These are phyloP conservation scores for Fistulinella prunicolor DNA, from an alignment of 768 basidiomycete genomes.

Conservation along the genomic window DNA sequence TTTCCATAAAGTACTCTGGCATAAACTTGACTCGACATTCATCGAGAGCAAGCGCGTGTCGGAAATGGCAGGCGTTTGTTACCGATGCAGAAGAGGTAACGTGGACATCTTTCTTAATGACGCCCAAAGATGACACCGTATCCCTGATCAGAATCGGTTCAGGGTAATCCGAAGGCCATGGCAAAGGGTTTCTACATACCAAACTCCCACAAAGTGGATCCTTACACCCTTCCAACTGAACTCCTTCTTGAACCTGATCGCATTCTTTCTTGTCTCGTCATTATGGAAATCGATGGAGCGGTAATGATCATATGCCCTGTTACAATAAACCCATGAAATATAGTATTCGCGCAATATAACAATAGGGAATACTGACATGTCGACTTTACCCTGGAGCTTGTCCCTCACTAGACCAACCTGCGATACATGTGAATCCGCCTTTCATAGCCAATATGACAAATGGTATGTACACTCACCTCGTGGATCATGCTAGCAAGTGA, in stretches of 20 bases:
- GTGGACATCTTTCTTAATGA: conserved; percentile 2
- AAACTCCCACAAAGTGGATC: conserved; percentile 35
- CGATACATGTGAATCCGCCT: background rate
- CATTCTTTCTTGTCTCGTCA: conserved; percentile 1
- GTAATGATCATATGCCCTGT: background rate
- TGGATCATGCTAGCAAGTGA: conserved; percentile 37
- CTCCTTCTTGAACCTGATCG: conserved; percentile 24
- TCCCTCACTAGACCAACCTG: background rate
- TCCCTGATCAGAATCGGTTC: conserved; percentile 3
- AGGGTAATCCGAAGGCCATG: background rate
- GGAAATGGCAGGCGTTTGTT: conserved; percentile 11
- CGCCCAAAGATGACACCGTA: conserved; percentile 11
- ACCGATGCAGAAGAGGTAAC: conserved; percentile 6
- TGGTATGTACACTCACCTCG: conserved; percentile 13
- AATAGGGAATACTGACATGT: background rate
- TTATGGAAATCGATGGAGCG: conserved; percentile 28
- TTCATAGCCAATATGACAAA: background rate
- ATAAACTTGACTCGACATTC: conserved; percentile 14
- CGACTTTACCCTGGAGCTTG: background rate
- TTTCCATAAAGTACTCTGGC: conserved; percentile 11
- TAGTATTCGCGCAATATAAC: background rate
- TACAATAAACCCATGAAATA: background rate
- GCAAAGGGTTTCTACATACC: conserved; percentile 18
- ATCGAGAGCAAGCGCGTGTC: conserved; percentile 15
- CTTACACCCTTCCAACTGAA: conserved; percentile 24